Evolutionary conservation across 345 rosid genomes (phyloP), one percentile per base, ranked within the genome.

Genomic region (Microthlaspi erraticum): DNA sequence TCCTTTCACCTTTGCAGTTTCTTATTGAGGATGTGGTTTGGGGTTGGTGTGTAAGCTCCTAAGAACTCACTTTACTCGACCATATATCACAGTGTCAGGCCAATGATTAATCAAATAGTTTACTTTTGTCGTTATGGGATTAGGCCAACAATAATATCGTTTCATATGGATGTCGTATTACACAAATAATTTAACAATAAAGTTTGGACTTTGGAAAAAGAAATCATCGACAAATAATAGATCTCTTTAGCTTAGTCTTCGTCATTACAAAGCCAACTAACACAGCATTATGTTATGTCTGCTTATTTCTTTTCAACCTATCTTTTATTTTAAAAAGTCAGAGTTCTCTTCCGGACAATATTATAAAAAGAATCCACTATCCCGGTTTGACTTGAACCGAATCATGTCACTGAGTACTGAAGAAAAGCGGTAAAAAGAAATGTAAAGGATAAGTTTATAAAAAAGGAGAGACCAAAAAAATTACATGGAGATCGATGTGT

Each of bases 191-290:
- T 45, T 23, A 46, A 46, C 31, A 2, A n/a, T 46, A 59, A 32
- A 38, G 0, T 60, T 42, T n/a, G 5, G 10, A 37, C 32, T 19
- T 12, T 20, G 29, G 3, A 26, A 26, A 26, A 5, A 2, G 44
- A 32, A 17, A 19, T 23, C 63, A 14, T 63, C 29, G 56, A 72
- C 49, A 32, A 31, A 33, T 32, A 60, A 19, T 52, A 71, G n/a
- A 19, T 34, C 4, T 36, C 2, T 54, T 51, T 65, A 31, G 50
- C 46, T 55, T 72, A 57, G 66, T 31, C 58, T 31, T 73, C 51
- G 66, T 58, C 73, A 33, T 37, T 23, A 23, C 16, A 52, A 67
- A 44, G 17, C 78, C 63, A 67, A 68, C 74, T 53, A 60, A 61
- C 70, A 68, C 57, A 61, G 53, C 60, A 73, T 13, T 61, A 36